These are phyloP conservation scores for Boletus edulis DNA, from an alignment of 768 basidiomycete genomes.

Conservation along the genomic window DNA sequence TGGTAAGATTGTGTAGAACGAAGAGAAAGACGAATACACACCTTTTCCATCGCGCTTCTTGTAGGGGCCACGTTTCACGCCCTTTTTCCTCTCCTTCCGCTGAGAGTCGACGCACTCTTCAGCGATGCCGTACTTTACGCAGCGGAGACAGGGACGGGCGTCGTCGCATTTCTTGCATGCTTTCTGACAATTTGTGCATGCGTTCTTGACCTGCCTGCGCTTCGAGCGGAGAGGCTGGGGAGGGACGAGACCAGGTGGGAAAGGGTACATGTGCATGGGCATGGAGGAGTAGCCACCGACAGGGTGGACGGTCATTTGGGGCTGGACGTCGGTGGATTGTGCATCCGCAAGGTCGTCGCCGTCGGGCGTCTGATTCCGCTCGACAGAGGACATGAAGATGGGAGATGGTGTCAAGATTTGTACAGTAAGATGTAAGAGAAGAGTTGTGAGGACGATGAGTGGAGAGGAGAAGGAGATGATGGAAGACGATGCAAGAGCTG, in stretches of 20 bases:
- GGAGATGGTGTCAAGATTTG: constrained; percentile 23
- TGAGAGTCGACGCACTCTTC: constrained; percentile 89
- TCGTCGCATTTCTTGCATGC: constrained; percentile 93
- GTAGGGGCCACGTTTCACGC: constrained; percentile 85
- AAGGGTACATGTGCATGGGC: constrained; percentile 72
- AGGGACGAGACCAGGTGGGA: constrained; percentile 47
- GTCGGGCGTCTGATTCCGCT: constrained; percentile 40
- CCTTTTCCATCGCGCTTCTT: constrained; percentile 94
- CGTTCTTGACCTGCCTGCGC: constrained; percentile 87
- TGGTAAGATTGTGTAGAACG: constrained; percentile 15
- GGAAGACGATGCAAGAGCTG: constrained; percentile 16
- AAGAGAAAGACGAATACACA: constrained; percentile 42
- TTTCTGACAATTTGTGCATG: constrained; percentile 88
- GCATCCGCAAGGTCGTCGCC: constrained; percentile 37
- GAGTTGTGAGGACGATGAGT: constrained; percentile 19
- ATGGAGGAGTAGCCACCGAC: constrained; percentile 47
- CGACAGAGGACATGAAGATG: constrained; percentile 35
- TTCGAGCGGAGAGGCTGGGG: constrained; percentile 62
- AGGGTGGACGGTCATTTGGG: constrained; percentile 52
- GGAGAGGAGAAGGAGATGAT: constrained; percentile 9
- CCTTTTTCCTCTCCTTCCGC: constrained; percentile 89
- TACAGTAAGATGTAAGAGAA: constrained; percentile 32
- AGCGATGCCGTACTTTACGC: constrained; percentile 84
- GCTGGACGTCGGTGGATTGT: constrained; percentile 38
- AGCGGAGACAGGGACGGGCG: constrained; percentile 88